Evolutionary conservation across 805 yeast species (phyloP).

Genomic region (Candida silvatica): DNA sequence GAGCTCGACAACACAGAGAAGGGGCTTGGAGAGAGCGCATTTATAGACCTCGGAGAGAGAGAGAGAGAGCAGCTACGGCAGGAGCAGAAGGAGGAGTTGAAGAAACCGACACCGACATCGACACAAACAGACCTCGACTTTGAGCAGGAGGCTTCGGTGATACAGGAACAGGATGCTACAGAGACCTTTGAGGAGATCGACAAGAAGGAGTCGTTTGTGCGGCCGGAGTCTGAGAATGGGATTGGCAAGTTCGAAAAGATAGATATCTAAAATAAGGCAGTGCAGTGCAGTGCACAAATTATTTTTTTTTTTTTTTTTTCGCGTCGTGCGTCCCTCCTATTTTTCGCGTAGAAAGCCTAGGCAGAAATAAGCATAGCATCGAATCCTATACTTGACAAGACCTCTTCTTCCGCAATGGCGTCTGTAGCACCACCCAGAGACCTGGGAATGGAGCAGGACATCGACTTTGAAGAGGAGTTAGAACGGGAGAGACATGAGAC

Average conservation of each 20-base stretch:
- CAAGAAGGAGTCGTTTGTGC: not conserved
- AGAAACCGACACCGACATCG: constrained; percentile 1
- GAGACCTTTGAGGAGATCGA: constrained; percentile 21
- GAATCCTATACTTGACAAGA: no score
- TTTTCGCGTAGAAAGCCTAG: no score
- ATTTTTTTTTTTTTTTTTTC: no score
- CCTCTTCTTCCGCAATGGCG: no score
- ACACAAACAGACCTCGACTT: not conserved
- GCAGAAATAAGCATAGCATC: no score
- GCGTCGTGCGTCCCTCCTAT: no score
- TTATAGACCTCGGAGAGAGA: constrained; percentile 34
- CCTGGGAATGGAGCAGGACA: constrained; percentile 11
- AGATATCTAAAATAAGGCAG: no score
- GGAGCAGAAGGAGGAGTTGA: constrained; percentile 3
- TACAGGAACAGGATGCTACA: constrained; percentile 11
- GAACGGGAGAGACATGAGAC: constrained; percentile 12
- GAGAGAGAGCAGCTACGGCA: constrained; percentile 6
- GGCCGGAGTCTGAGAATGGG: constrained; percentile 1
- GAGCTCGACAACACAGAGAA: constrained; percentile 14
- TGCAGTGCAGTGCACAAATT: no score
- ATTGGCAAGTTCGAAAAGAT: constrained; percentile 1
- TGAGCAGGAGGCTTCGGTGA: constrained; percentile 14
- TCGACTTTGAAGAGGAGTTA: constrained; percentile 16
- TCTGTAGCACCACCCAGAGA: no score
- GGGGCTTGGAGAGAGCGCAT: constrained; percentile 26